Percentiles rank a stretch among this genome's conserved stretches.
phyloP scores from a whole-genome alignment of 805 yeast species.

The Hanseniaspora occidentalis region DNA sequence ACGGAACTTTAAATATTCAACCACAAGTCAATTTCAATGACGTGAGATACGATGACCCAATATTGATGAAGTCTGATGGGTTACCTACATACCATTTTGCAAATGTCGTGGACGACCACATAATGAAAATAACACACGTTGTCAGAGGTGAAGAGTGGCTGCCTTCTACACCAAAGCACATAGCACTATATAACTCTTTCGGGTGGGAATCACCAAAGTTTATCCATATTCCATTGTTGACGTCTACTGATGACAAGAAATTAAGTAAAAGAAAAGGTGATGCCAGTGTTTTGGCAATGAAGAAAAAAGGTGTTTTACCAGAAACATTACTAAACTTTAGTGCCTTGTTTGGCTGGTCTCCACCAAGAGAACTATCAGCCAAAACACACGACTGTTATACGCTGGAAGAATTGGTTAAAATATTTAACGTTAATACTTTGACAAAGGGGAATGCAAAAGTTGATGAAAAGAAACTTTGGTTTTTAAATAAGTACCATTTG shows the following conservation, averaged over 20 bases:
- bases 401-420: constrained; percentile 36
- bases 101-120: constrained; percentile 86
- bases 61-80: constrained; percentile 84
- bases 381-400: constrained; percentile 39
- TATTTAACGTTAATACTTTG: constrained; percentile 56
- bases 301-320: constrained; percentile 55
- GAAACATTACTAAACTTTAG: constrained; percentile 82
- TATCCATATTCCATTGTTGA: constrained; percentile 82
- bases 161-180: constrained; percentile 89
- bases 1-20: constrained; percentile 65
- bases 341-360: constrained; percentile 93
- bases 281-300: constrained; percentile 50
- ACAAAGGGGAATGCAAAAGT: constrained; percentile 94
- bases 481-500: constrained; percentile 66
- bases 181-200: constrained; percentile 74
- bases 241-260: constrained; percentile 58
- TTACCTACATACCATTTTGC: constrained; percentile 96
- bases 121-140: constrained; percentile 88
- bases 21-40: constrained; percentile 65
- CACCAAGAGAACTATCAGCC: constrained; percentile 44
- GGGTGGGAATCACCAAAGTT: constrained; percentile 76
- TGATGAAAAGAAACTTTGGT: constrained; percentile 59
- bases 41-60: constrained; percentile 78
- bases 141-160: constrained; percentile 98
- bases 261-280: constrained; percentile 81